Evolutionary conservation across 1,139 yeast species (phyloP), one percentile per base, ranked within the genome.

Genomic region (Geotrichum carabidarum): DNA sequence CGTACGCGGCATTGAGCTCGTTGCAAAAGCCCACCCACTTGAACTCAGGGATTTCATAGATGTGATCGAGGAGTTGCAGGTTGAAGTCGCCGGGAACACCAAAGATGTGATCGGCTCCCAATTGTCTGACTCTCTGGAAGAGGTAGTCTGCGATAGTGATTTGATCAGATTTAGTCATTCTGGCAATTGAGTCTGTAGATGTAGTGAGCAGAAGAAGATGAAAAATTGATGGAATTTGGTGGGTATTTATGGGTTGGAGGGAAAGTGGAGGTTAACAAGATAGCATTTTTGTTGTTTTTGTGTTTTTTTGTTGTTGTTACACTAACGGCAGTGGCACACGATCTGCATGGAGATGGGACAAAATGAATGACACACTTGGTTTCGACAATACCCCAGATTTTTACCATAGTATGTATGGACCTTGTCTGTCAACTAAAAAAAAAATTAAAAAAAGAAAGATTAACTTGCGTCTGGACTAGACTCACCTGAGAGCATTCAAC

Each of bases 71-170:
- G 47, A 86, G 71, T 11, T 83, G 74, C 62, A 86, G 75, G 71
- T 85, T 86, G 78, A 84, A 85, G 68, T 85, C 93, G 46, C 90
- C 90, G 9, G 93, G 93, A 41, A 85, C 85, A 55, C 93, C 93
- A 61, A 85, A 83, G 64, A 85, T 75, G 65, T 93, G 84, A 60
- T 78, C 74, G 58, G 84, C 78, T 34, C 80, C 81, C 46, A 82
- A 72, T 68, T 83, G 84, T 64, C 72, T 71, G 58, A 83, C 66
- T 61, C 88, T 74, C 63, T 75, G 78, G 63, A 83, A 82, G 51
- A 83, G 69, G 63, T 81, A 84, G 55, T 74, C 71, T 45, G 85
- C 86, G 54, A 83, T 72, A 17, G 82, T 71, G 44, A 82, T 59
- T 27, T 58, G 48, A n/a, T 48, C 44, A 18, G 55, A 34, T 31